Evolutionary conservation across 495 filamentous ascomycete genomes (phyloP).

Genomic region (Annulohypoxylon stygium): DNA sequence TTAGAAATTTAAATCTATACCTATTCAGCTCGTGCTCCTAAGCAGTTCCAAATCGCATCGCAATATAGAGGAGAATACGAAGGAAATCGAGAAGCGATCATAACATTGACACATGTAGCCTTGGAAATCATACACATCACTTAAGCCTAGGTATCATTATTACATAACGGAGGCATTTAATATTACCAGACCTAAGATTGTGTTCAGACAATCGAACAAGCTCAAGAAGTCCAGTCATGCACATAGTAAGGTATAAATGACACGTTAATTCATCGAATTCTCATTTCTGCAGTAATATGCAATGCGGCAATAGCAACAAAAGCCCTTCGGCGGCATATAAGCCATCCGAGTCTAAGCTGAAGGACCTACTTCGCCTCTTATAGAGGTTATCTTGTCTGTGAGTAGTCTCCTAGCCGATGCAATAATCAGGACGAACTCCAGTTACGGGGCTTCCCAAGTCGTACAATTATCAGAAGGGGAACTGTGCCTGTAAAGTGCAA

Average conservation of each 20-base stretch:
- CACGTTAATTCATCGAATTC: constrained; percentile 23
- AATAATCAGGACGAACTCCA: not conserved
- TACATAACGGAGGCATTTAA: too few species aligned
- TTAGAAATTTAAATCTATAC: too few species aligned
- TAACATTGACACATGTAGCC: too few species aligned
- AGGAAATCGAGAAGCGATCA: not conserved
- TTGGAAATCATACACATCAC: too few species aligned
- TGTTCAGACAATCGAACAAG: not conserved
- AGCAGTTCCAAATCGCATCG: too few species aligned
- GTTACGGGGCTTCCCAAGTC: constrained; percentile 1
- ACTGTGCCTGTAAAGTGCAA: constrained; percentile 30
- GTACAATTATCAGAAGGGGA: constrained; percentile 18
- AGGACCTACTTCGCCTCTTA: not conserved
- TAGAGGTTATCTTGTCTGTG: constrained; percentile 9
- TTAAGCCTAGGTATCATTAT: too few species aligned
- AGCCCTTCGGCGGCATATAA: constrained; percentile 8
- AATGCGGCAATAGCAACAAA: constrained; percentile 4
- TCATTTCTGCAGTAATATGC: constrained; percentile 4
- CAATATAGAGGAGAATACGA: too few species aligned
- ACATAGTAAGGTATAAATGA: not conserved
- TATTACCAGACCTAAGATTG: not conserved
- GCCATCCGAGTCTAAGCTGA: not conserved
- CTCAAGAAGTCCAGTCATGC: not conserved
- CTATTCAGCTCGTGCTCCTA: too few species aligned
- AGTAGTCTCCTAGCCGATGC: constrained; percentile 18